Evolutionary conservation across 179 eudicot genomes (phyloP).

Genomic region (Gypsophila paniculata): DNA sequence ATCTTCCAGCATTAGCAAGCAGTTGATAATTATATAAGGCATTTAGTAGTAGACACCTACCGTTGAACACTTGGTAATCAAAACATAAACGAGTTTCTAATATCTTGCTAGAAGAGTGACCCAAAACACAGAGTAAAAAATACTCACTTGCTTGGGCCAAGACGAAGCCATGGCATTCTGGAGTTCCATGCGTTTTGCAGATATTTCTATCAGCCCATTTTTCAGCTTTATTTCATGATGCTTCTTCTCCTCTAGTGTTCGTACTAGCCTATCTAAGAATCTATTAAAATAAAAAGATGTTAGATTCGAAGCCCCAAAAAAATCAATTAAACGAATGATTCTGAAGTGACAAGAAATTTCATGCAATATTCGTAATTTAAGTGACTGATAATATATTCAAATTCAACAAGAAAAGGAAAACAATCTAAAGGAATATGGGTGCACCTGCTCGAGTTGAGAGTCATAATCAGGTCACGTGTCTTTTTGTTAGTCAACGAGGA

Average conservation of each 20-base stretch:
- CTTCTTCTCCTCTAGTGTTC: constrained; percentile 88
- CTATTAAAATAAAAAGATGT: constrained; percentile 29
- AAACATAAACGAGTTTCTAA: neutral
- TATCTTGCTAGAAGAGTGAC: neutral
- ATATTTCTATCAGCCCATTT: constrained; percentile 77
- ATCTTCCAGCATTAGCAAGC: too few species aligned
- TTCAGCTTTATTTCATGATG: constrained; percentile 83
- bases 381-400: neutral
- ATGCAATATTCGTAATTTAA: too few species aligned
- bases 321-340: neutral
- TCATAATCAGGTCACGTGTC: constrained; percentile 84
- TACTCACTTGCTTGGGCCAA: constrained; percentile 98
- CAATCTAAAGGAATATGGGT: neutral
- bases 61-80: neutral
- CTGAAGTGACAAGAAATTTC: neutral
- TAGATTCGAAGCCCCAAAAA: constrained; percentile 14
- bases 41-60: too few species aligned
- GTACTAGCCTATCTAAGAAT: constrained; percentile 81
- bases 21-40: too few species aligned
- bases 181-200: constrained; percentile 80
- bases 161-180: constrained; percentile 86
- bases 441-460: constrained; percentile 95
- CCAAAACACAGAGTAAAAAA: neutral
- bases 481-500: constrained; percentile 66
- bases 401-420: neutral